These are phyloP conservation scores for Medicago ruthenica DNA, from an alignment of 306 rosid species.

Conservation along the genomic window DNA sequence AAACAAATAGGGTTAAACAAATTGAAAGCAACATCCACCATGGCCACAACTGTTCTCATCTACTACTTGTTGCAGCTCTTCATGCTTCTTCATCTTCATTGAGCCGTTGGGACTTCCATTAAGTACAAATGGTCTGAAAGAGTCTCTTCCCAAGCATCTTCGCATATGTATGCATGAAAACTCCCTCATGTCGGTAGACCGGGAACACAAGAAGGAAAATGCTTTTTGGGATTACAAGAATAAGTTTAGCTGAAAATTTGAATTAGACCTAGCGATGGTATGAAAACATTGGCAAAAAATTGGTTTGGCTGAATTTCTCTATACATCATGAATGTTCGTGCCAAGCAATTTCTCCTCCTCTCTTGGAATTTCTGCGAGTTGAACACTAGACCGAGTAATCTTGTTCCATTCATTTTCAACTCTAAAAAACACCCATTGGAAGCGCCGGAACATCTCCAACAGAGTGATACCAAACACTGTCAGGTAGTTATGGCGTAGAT, in stretches of 20 bases:
- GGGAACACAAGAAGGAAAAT: constrained; percentile 32
- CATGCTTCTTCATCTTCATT: constrained; percentile 38
- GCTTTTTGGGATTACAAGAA: constrained; percentile 35
- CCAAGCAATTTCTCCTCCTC: constrained; percentile 77
- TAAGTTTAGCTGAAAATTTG: constrained; percentile 37
- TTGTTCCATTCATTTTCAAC: constrained; percentile 94
- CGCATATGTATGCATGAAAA: constrained; percentile 38
- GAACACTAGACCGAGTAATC: constrained; percentile 69
- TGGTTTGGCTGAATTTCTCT: constrained; percentile 45
- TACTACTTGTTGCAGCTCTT: constrained; percentile 29
- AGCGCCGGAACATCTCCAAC: constrained; percentile 88
- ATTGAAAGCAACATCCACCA: constrained; percentile 28
- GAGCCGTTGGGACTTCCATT: constrained; percentile 28
- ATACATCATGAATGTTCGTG: constrained; percentile 68
- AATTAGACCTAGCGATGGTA: constrained; percentile 38
- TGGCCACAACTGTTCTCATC: constrained; percentile 37
- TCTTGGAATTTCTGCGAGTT: constrained; percentile 65
- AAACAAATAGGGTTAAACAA: background rate
- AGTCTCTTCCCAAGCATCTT: constrained; percentile 29
- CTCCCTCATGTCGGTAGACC: constrained; percentile 39
- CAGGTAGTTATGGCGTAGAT: constrained; percentile 93
- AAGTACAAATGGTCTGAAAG: background rate
- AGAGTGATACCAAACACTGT: constrained; percentile 79
- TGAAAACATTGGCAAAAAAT: constrained; percentile 48
- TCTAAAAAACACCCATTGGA: constrained; percentile 94